These are phyloP conservation scores for Botrytis medusae DNA, from an alignment of 2,329 filamentous ascomycete genomes.

Conservation along the genomic window DNA sequence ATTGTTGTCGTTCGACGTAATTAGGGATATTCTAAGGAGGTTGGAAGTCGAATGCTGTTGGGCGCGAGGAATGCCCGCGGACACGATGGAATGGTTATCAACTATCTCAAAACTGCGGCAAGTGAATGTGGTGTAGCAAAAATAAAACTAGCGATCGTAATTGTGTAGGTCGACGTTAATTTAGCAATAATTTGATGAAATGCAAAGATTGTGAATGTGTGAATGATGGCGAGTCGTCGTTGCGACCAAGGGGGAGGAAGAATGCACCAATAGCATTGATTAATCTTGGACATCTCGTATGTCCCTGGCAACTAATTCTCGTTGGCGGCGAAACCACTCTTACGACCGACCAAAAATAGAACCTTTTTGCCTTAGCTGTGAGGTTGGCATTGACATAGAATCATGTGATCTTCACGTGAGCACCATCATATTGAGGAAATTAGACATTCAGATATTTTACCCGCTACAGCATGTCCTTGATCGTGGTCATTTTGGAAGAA, in stretches of 20 bases:
- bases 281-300: constrained; percentile 20
- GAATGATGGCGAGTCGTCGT: constrained; percentile 22
- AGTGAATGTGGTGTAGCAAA: constrained; percentile 28
- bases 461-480: background rate
- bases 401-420: constrained; percentile 6
- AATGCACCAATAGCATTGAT: constrained; percentile 19
- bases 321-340: constrained; percentile 23
- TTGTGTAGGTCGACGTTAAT: constrained; percentile 25
- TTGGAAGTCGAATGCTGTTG: constrained; percentile 19
- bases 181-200: constrained; percentile 21
- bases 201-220: constrained; percentile 21
- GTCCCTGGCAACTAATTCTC: background rate
- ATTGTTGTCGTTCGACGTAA: constrained; percentile 19
- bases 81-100: constrained; percentile 9
- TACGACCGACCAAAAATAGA: constrained; percentile 6
- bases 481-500: too few species aligned
- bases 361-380: background rate
- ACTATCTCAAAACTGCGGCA: constrained; percentile 24
- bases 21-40: constrained; percentile 27
- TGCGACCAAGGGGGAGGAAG: constrained; percentile 4
- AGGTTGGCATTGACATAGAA: rapidly evolving
- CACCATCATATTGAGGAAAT: background rate
- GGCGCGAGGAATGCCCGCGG: constrained; percentile 22
- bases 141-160: constrained; percentile 19
- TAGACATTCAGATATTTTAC: background rate